Evolutionary conservation across 768 basidiomycete genomes (phyloP), one percentile per base, ranked within the genome.

Genomic region (Cyclocybe aegerita): DNA sequence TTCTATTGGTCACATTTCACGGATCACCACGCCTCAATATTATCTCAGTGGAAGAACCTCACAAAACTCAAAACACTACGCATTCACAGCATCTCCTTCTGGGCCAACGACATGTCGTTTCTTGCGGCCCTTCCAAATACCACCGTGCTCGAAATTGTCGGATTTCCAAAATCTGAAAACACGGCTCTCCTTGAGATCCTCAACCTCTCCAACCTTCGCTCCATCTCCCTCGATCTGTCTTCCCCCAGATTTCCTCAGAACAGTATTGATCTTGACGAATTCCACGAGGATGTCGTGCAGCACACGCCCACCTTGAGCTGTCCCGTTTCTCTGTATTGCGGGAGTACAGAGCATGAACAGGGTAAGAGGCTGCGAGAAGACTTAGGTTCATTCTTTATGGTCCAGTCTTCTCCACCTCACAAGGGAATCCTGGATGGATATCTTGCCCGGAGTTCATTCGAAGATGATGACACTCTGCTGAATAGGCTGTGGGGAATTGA

Each of bases 111-210:
- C 15, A 23, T 42, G 7, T 39, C 29, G 4, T 53, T 58, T 43
- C 41, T 60, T 17, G 38, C 54, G 1, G 45, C 47, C 12, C 54
- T 60, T 39, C 56, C 59, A 23, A 43, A 48, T 0, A 48, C 43
- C 2, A 52, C 44, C 5, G 35, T 32, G 7, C 23, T 60, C 39
- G 54, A 60, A 17, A 38, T 60, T 5, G 43, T 55, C 31, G 39
- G 39, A 9, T 55, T 55, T 33, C 52, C 48, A 12, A 29, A 16
- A 29, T 33, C 46, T 12, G 34, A 45, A 32, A 47, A 39, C 17
- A 16, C 36, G 10, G 46, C 46, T 10, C 29, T 57, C 32, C 10
- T 41, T 9, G 15, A 50, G 3, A 51, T 56, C 41, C 34, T 58
- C 0, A 48, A 44, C n/a, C 31, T 53, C 1, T 15, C 14, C n/a